Evolutionary conservation across 768 basidiomycete genomes (phyloP).

Genomic region (Omphalotus guepiniiformis): DNA sequence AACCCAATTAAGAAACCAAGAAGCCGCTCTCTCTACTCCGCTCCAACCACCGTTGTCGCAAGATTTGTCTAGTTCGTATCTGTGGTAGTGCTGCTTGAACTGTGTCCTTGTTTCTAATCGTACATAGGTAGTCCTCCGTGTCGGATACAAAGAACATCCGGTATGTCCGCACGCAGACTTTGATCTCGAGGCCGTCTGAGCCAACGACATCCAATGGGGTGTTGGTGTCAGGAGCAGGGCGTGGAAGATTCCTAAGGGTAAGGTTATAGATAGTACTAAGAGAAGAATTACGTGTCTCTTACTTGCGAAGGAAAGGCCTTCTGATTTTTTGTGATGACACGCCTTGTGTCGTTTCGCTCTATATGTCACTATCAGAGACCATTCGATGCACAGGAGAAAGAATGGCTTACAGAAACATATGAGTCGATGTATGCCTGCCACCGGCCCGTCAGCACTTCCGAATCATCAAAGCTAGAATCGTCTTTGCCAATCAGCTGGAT

Average conservation of each 20-base stretch:
- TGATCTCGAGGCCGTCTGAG: constrained; percentile 69
- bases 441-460: constrained; percentile 68
- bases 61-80: constrained; percentile 27
- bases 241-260: constrained; percentile 35
- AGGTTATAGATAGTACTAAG: background rate
- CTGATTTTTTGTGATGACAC: constrained; percentile 42
- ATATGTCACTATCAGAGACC: background rate
- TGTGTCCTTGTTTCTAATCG: constrained; percentile 37
- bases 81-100: constrained; percentile 25
- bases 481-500: constrained; percentile 79
- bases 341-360: constrained; percentile 59
- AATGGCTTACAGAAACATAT: constrained; percentile 55
- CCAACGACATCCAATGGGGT: constrained; percentile 39
- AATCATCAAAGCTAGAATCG: constrained; percentile 69
- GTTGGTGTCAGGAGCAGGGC: constrained; percentile 18
- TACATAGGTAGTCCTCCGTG: constrained; percentile 63
- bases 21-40: no score
- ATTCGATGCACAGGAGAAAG: background rate
- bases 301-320: constrained; percentile 68
- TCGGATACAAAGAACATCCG: constrained; percentile 73
- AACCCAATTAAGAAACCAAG: no score
- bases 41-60: constrained; percentile 36
- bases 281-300: constrained; percentile 13
- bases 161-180: constrained; percentile 81
- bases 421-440: constrained; percentile 82